Evolutionary conservation across 805 yeast species (phyloP), one percentile per base, ranked within the genome.

Genomic region (Ogataea nitratoaversa): DNA sequence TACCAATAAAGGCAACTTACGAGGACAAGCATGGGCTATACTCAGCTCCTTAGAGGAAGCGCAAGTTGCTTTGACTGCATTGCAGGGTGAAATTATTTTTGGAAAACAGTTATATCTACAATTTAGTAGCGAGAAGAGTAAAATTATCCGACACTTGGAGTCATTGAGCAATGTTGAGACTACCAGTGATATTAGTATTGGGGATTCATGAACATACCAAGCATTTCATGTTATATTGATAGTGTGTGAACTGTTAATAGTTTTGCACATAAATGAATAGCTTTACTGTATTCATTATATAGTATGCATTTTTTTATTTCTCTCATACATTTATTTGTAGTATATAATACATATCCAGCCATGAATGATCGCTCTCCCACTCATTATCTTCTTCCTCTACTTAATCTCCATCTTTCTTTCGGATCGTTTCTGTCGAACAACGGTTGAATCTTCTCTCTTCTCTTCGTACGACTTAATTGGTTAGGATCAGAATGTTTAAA

Each of bases 341-440:
- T n/a, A n/a, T n/a, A n/a, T n/a, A n/a, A n/a, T n/a, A n/a, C n/a
- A n/a, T n/a, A n/a, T n/a, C n/a, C n/a, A n/a, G n/a, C n/a, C n/a
- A n/a, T n/a, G n/a, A n/a, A n/a, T n/a, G n/a, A n/a, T n/a, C n/a
- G n/a, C n/a, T n/a, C n/a, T n/a, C 25, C 25, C 7, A 22, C 25
- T 16, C 5, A 29, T 24, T 12, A 61, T 30, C 60, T 44, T 34
- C 65, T 51, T 6, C 67, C 63, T 56, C 50, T 59, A 53, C 85
- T 81, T 40, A 88, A 61, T 42, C 95, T 71, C 96, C 96, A 89
- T 47, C 82, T 77, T 49, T 78, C 84, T 47, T 73, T 74, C 37
- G 70, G 74, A 7, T 80, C 74, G 49, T 69, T 77, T 44, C 75
- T 67, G 45, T 84, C 76, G 54, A 72, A 78, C 50, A 89, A 63